Evolutionary conservation across 495 filamentous ascomycete species (phyloP), one percentile per base, ranked within the genome.

Genomic region (Oidiodendron maius): DNA sequence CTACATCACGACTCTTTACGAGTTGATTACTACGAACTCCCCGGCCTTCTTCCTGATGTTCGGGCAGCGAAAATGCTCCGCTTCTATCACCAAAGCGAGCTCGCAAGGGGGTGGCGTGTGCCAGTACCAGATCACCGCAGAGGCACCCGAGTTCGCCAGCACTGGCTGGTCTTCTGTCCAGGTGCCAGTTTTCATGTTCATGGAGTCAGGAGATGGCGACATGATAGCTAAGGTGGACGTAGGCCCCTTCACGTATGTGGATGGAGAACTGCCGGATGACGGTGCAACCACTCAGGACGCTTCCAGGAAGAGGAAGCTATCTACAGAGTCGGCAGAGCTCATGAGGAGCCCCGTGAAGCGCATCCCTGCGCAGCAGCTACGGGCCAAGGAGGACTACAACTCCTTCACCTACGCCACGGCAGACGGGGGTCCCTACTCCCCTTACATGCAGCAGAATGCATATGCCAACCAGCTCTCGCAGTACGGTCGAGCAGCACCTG

Each of bases 171-270:
- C 75, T 10, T 80, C 82, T 20, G 71, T 80, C 32, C 82, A 77
- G 51, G 81, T 96, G 22, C 86, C 87, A 21, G 61, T 97, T 42
- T 77, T 76, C 52, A 71, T 96, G 37, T 65, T 80, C 12, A 76
- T 94, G 58, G 84, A 91, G 49, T 76, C 74, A 36, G 72, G 80
- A 20, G 72, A 75, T 38, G 84, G 84, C 5, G 75, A 78, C 46
- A 69, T 74, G 46, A 60, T 85, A 16, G 73, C 77, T 6, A 75
- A 78, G 10, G 68, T 83, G 12, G 81, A 89, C 46, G 78, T 88
- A 25, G 91, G 88, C 53, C 70, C 73, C 13, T 96, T 94, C 61
- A 82, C 80, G 2, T 98, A 94, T 50, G 72, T 77, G 48, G 74
- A 79, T 34, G 57, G 61, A 45, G 55, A 54, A 28, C 36, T 44